phyloP scores from a whole-genome alignment of 805 yeast genomes.

The Torulaspora delbrueckii region DNA sequence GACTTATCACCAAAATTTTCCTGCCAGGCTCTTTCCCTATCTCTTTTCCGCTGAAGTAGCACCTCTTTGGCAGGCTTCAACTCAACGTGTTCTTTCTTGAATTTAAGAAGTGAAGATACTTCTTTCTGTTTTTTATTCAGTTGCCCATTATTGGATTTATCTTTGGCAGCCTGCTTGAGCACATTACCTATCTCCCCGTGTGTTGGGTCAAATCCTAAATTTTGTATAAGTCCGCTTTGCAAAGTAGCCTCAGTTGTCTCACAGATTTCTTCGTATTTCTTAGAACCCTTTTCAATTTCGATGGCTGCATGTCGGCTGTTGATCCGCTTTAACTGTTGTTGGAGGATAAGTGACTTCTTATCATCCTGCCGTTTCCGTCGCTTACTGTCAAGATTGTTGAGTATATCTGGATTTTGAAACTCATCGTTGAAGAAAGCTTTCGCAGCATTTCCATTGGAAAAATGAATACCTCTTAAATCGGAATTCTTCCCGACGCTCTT shows the following conservation, averaged over 20 bases:
- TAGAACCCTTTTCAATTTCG: constrained; percentile 7
- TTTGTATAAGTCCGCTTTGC: constrained; percentile 37
- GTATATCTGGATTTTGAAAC: constrained; percentile 45
- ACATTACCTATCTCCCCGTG: constrained; percentile 25
- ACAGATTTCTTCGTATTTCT: constrained; percentile 21
- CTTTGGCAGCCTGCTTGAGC: constrained; percentile 11
- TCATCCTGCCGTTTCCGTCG: constrained; percentile 39
- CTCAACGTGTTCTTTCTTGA: constrained; percentile 35
- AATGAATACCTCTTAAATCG: constrained; percentile 29
- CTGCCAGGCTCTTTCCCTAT: constrained; percentile 30
- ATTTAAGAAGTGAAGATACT: constrained; percentile 30
- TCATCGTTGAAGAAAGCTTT: constrained; percentile 49
- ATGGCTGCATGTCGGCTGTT: constrained; percentile 17
- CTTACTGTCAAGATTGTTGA: constrained; percentile 38
- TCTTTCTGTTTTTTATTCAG: constrained; percentile 19
- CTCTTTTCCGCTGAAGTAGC: constrained; percentile 24
- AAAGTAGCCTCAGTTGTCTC: constrained; percentile 38
- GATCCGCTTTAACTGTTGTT: constrained; percentile 29
- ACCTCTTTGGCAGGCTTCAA: constrained; percentile 35
- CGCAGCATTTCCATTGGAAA: constrained; percentile 41
- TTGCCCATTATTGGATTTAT: constrained; percentile 9
- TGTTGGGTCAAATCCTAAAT: constrained; percentile 53
- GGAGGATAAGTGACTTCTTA: constrained; percentile 30
- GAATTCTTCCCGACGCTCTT: constrained; percentile 20
- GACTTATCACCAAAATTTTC: constrained; percentile 24